Percentiles rank a stretch among this genome's conserved stretches.
Evolutionary conservation across 257 asterid species (phyloP).

Genomic region (Plectranthus barbatus): DNA sequence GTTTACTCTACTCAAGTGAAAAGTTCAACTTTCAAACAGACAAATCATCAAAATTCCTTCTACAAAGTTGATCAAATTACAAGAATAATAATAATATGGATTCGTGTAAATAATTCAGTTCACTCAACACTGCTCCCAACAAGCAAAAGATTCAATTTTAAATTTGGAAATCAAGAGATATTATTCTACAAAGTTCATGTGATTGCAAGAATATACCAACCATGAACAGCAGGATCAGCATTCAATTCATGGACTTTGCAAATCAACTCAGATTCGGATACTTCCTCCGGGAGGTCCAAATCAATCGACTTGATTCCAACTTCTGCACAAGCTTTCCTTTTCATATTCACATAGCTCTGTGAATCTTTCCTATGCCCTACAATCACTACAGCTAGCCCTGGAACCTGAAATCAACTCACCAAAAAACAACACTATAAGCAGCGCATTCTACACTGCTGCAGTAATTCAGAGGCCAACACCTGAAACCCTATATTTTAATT

Average conservation of each 20-base stretch:
- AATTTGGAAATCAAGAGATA: not conserved
- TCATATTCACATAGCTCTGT: conserved; percentile 87
- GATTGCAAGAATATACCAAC: conserved; percentile 31
- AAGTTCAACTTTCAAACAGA: not conserved
- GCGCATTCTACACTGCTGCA: not conserved
- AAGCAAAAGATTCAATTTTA: conserved; percentile 1
- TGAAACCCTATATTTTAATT: not conserved
- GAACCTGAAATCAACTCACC: conserved; percentile 51
- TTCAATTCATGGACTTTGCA: conserved; percentile 74
- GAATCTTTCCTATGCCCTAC: conserved; percentile 92
- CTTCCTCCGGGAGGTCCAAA: conserved; percentile 78
- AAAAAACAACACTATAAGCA: not conserved
- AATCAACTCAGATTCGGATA: conserved; percentile 66
- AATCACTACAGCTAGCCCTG: conserved; percentile 91
- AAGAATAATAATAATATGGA: not conserved
- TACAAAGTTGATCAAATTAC: too few relatives aligned
- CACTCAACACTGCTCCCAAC: not conserved
- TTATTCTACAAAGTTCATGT: not conserved
- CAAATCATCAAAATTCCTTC: not conserved
- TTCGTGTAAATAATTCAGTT: not conserved
- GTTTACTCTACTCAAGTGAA: not conserved
- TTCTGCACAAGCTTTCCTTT: conserved; percentile 93
- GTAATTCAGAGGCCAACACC: not conserved
- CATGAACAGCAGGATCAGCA: conserved; percentile 83
- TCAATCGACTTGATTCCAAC: conserved; percentile 78